These are phyloP conservation scores for Brassica nigra DNA, from an alignment of 345 rosid genomes.

Conservation along the genomic window DNA sequence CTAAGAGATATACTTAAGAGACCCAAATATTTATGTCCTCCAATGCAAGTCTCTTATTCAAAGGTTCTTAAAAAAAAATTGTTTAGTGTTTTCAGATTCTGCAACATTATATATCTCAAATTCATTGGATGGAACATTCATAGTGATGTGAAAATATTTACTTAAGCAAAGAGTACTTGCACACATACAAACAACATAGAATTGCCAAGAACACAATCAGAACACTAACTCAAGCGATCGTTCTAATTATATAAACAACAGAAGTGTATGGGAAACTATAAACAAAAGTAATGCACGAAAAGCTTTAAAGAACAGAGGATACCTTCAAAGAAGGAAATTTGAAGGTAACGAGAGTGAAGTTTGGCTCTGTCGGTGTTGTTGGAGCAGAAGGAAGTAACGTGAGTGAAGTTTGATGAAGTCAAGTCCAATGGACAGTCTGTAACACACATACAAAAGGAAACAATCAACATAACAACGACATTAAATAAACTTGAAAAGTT, in stretches of 20 bases:
- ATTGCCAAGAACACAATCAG: background rate
- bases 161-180: background rate
- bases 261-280: background rate
- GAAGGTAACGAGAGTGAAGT: too few relatives aligned
- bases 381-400: too few relatives aligned
- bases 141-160: background rate
- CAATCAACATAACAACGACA: background rate
- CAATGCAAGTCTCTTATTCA: too few relatives aligned
- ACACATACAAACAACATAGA: background rate
- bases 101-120: background rate
- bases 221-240: background rate
- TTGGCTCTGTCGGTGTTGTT: too few relatives aligned
- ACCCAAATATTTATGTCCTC: too few relatives aligned
- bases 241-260: background rate
- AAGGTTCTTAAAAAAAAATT: too few relatives aligned
- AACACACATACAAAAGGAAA: too few relatives aligned
- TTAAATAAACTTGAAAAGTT: background rate
- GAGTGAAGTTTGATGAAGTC: too few relatives aligned
- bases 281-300: background rate
- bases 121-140: background rate
- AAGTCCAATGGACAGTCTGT: too few relatives aligned
- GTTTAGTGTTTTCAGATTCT: too few relatives aligned
- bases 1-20: too few relatives aligned
- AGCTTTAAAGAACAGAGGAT: background rate
- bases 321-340: conserved; percentile 81